Evolutionary conservation across 129 eudicot species (phyloP).

Genomic region (Erigeron canadensis): DNA sequence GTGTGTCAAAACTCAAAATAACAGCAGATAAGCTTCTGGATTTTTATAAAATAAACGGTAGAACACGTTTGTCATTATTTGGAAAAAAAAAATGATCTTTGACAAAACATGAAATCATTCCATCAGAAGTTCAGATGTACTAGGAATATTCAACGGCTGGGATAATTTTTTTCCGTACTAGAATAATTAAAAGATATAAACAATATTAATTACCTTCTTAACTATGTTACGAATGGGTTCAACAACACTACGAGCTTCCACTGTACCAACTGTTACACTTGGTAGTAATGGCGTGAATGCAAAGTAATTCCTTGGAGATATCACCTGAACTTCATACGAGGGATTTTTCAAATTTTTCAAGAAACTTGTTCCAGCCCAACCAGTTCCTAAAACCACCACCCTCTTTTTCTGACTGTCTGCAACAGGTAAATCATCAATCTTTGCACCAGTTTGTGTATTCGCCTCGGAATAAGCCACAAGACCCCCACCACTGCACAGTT

Average conservation of each 20-base stretch:
- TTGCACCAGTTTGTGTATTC: slow-evolving; percentile 32
- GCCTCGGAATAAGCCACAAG: slow-evolving; percentile 61
- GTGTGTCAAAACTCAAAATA: too few species aligned
- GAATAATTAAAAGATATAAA: not conserved
- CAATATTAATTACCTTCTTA: slow-evolving; percentile 37
- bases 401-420: slow-evolving; percentile 58
- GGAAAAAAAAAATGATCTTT: not conserved
- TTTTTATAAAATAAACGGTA: not conserved
- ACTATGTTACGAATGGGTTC: slow-evolving; percentile 91
- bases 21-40: not conserved
- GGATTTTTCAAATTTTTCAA: slow-evolving; percentile 75
- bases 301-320: slow-evolving; percentile 94
- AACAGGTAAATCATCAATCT: slow-evolving; percentile 39
- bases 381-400: slow-evolving; percentile 95
- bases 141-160: not conserved
- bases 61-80: not conserved
- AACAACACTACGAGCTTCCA: slow-evolving; percentile 89
- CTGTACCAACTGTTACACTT: slow-evolving; percentile 93
- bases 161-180: not conserved
- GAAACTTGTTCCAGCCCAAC: slow-evolving; percentile 99
- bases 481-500: slow-evolving; percentile 65
- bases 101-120: not conserved
- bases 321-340: slow-evolving; percentile 78
- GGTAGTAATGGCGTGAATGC: slow-evolving; percentile 95
- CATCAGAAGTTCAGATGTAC: not conserved